A percentile compares a stretch with the other conserved stretches of the same genome.
Conservation (phyloP, 2,329 filamentous ascomycete species). For the Colletotrichum simmondsii region DNA sequence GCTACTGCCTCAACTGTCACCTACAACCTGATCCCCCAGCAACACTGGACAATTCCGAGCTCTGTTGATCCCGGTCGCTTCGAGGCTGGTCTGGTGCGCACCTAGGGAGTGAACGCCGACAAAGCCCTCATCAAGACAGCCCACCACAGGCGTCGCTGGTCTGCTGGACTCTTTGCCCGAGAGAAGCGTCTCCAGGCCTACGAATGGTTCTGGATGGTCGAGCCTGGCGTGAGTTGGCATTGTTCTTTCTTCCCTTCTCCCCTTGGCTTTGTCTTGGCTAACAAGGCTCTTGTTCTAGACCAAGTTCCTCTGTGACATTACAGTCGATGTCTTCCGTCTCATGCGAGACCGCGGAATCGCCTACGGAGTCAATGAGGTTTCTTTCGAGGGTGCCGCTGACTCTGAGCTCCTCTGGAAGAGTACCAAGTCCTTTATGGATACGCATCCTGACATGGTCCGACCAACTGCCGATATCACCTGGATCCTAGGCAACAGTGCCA, state of each 20-base stretch:
- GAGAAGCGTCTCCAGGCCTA: conserved; percentile 75
- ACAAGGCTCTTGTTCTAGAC: conserved; percentile 50
- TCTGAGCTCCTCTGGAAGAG: conserved; percentile 57
- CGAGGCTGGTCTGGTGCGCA: conserved; percentile 70
- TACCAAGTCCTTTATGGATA: conserved; percentile 57
- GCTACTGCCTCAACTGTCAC: conserved; percentile 77
- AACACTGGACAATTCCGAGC: conserved; percentile 79
- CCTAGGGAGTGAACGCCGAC: conserved; percentile 70
- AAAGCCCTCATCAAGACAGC: conserved; percentile 72
- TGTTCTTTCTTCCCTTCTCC: not conserved
- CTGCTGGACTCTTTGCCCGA: conserved; percentile 83
- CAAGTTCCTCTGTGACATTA: conserved; percentile 68
- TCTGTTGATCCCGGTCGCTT: conserved; percentile 78
- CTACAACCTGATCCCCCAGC: conserved; percentile 78
- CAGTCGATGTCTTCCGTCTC: conserved; percentile 88
- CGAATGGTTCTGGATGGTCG: conserved; percentile 70
- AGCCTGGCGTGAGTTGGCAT: conserved; percentile 63
- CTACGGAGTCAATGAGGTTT: conserved; percentile 72
- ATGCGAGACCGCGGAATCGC: conserved; percentile 87
- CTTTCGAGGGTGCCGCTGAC: conserved; percentile 55
- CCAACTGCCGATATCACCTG: conserved; percentile 60
- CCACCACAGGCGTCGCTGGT: conserved; percentile 86
- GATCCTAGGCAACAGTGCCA: conserved; percentile 49
- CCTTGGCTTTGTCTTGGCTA: not conserved
- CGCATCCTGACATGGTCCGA: conserved; percentile 55